Percentiles rank a stretch among this genome's conserved stretches.
phyloP scores from a whole-genome alignment of 1,139 yeast species.

The Candida glucosophila region DNA sequence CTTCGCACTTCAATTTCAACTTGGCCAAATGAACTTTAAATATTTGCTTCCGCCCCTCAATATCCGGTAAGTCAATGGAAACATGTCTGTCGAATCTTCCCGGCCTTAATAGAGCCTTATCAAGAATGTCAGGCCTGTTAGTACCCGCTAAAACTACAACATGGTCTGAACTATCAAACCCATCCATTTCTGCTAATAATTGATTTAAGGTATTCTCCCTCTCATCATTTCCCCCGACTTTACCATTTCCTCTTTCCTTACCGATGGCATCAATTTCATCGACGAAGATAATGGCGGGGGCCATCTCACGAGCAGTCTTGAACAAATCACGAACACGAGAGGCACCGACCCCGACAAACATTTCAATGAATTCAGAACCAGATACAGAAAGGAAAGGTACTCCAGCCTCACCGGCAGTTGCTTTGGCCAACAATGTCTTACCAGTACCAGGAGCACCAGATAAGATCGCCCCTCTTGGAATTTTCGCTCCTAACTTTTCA shows the following conservation, averaged over 20 bases:
- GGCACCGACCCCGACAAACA: conserved; percentile 83
- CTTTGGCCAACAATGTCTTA: conserved; percentile 72
- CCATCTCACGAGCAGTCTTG: conserved; percentile 71
- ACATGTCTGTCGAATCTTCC: conserved; percentile 81
- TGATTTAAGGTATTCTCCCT: conserved; percentile 76
- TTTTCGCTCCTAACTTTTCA: conserved; percentile 72
- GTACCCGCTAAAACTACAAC: conserved; percentile 81
- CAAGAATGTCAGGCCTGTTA: conserved; percentile 71
- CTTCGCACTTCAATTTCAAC: conserved; percentile 34
- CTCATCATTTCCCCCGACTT: conserved; percentile 67
- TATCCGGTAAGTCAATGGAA: conserved; percentile 64
- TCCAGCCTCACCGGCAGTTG: conserved; percentile 82
- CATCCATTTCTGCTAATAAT: conserved; percentile 78
- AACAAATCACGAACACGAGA: conserved; percentile 75
- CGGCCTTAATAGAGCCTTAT: conserved; percentile 71
- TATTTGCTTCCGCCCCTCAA: conserved; percentile 70
- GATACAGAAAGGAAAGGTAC: conserved; percentile 79
- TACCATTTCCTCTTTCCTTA: conserved; percentile 63
- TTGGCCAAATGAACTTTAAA: conserved; percentile 62
- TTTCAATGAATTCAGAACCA: conserved; percentile 73
- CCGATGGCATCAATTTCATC: conserved; percentile 87
- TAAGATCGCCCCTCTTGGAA: conserved; percentile 75
- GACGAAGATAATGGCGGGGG: conserved; percentile 71
- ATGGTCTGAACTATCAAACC: conserved; percentile 65
- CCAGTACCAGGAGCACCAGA: conserved; percentile 89